A percentile compares a stretch with the other conserved stretches of the same genome.
phyloP scores from a whole-genome alignment of 2,329 filamentous ascomycete genomes.

The Sporothrix mexicana region DNA sequence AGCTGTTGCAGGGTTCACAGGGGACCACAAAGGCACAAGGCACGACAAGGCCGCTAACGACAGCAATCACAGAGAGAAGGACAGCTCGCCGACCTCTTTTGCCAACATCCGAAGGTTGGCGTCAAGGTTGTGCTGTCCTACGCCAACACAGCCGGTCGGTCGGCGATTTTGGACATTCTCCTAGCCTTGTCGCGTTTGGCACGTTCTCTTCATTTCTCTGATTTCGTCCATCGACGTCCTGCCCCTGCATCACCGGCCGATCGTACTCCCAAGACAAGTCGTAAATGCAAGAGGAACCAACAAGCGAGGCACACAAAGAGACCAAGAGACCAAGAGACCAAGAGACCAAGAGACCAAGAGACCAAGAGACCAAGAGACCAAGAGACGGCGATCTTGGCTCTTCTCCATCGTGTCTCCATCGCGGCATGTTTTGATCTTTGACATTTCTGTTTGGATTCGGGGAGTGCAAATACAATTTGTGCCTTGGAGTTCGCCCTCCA shows the following conservation, averaged over 20 bases:
- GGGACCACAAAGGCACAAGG: too few species aligned
- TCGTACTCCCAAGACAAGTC: slow-evolving; percentile 5
- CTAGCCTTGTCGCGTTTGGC: background rate
- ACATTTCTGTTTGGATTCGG: background rate
- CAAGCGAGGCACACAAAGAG: too few species aligned
- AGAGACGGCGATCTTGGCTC: too few species aligned
- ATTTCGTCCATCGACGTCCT: background rate
- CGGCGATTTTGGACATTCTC: background rate
- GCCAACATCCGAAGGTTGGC: background rate
- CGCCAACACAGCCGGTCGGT: slow-evolving; percentile 10
- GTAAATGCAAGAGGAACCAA: background rate
- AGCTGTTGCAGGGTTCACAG: too few species aligned
- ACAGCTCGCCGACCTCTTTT: background rate
- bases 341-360: too few species aligned
- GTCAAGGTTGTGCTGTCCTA: background rate
- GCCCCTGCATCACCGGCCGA: background rate
- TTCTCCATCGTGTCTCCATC: slow-evolving; percentile 5
- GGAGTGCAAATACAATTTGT: background rate
- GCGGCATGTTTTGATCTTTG: background rate
- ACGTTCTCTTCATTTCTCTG: background rate
- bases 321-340: too few species aligned
- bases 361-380: too few species aligned
- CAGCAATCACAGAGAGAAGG: background rate
- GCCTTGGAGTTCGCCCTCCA: slow-evolving; percentile 23
- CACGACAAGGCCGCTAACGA: background rate